Conservation (phyloP, 2,329 filamentous ascomycete genomes). For the Diaporthe helianthi region DNA sequence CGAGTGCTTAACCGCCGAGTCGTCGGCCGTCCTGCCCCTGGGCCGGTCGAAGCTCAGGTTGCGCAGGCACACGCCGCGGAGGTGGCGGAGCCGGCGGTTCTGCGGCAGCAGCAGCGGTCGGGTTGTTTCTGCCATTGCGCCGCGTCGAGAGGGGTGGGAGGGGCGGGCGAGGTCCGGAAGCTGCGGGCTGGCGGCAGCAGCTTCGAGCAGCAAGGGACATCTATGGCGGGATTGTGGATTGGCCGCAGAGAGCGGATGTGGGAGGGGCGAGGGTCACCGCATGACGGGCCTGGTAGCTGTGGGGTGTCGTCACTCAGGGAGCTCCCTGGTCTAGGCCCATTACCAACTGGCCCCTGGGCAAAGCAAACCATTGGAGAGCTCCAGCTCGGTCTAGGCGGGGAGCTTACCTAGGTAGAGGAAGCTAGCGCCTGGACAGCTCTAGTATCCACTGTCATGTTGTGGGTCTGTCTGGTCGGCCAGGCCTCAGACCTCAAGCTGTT, state of each 20-base stretch:
- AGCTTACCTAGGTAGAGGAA: not conserved
- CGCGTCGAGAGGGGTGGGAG: not conserved
- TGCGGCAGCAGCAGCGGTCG: slow-evolving; percentile 66
- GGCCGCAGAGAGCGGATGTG: too few species aligned
- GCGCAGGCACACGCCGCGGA: slow-evolving; percentile 84
- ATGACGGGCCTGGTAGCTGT: not conserved
- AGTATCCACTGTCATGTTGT: slow-evolving; percentile 4
- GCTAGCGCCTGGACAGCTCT: slow-evolving; percentile 1
- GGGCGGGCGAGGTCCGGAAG: too few species aligned
- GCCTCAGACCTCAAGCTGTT: too few species aligned
- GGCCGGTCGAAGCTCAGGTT: slow-evolving; percentile 76
- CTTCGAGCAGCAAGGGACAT: slow-evolving; percentile 22
- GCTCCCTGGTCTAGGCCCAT: not conserved
- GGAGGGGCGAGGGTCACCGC: not conserved
- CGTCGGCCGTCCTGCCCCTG: slow-evolving; percentile 72
- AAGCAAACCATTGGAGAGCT: slow-evolving; percentile 2
- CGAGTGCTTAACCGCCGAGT: slow-evolving; percentile 75
- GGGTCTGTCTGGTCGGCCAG: not conserved
- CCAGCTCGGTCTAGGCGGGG: not conserved
- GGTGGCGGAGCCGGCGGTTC: slow-evolving; percentile 88
- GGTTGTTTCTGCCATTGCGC: slow-evolving; percentile 43
- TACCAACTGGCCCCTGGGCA: too few species aligned
- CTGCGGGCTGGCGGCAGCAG: slow-evolving; percentile 33
- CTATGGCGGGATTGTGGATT: not conserved
- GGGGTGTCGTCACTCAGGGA: not conserved